Base-by-base conservation (phyloP, 345 rosid genomes). In the Lenwebbia sp. region DNA sequence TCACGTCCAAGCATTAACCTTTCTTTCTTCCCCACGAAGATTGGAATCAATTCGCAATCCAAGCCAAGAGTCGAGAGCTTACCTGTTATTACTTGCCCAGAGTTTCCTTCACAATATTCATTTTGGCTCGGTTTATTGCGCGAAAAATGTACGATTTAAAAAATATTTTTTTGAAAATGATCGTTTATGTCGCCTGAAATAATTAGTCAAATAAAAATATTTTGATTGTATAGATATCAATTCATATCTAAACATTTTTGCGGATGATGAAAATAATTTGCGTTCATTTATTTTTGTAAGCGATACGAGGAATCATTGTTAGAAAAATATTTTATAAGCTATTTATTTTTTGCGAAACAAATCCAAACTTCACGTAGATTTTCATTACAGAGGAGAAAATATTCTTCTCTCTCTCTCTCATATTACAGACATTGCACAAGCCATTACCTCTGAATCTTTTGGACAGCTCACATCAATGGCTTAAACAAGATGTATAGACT, bases 401-500 rank as follows among this genome's bases (percentile, higher is more conserved):
- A 70, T 37, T 37, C n/a, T 53, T 60, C 40, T 62, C 74, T 62
- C 70, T 60, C n/a, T n/a, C 12, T 62, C 0, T 19, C 7, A 70
- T 70, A 70, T 70, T 70, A 47, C 47, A 70, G 40, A 37, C 25
- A 37, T 37, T 41, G 81, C 81, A 0, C 81, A 21, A 10, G 60
- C 13, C 60, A 55, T 55, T 23, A 25, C 26, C n/a, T 21, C 1
- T 25, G 60, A 25, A 56, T 56, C 60, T 56, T 25, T 56, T 10
- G 28, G 60, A 56, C 60, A 26, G 2, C 28, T 26, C 13, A 10
- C 5, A 25, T 10, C 60, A 25, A 56, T 56, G 60, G 60, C 60
- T 28, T 56, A 3, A 25, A 25, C 23, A 56, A 44, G 47, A 70
- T 37, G 47, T 70, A 89, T 84, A 92, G 53, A 87, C 91, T 90